These are phyloP conservation scores for Akebia trifoliata DNA, from an alignment of 164 flowering plant genomes.

Conservation along the genomic window DNA sequence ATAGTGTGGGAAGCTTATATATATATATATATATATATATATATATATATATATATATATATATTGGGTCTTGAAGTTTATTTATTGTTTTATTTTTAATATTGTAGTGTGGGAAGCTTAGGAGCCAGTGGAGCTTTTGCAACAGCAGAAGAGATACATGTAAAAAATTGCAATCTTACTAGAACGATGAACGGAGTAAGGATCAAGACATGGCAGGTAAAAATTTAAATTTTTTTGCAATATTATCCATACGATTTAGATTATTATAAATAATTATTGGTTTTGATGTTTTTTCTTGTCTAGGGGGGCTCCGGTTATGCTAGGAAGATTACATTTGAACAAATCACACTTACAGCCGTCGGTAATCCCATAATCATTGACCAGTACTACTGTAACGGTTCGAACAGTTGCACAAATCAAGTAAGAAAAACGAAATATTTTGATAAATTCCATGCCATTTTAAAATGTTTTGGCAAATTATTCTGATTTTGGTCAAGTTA, in stretches of 20 bases:
- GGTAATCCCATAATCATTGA: slow-evolving; percentile 41
- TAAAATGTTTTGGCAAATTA: background rate
- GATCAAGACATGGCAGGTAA: slow-evolving; percentile 46
- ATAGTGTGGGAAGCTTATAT: background rate
- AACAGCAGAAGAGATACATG: slow-evolving; percentile 35
- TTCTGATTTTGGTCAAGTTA: background rate
- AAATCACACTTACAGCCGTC: slow-evolving; percentile 7
- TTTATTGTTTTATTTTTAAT: background rate
- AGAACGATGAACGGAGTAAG: slow-evolving; percentile 44
- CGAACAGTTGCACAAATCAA: background rate
- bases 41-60: background rate
- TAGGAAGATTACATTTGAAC: slow-evolving; percentile 23
- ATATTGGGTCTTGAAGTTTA: background rate
- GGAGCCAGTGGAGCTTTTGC: slow-evolving; percentile 29
- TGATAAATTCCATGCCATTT: too few relatives aligned
- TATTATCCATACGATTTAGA: background rate
- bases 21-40: background rate
- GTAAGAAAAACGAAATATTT: background rate
- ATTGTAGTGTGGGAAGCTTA: slow-evolving; percentile 51
- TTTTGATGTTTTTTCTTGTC: background rate
- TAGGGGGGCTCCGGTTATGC: slow-evolving; percentile 40
- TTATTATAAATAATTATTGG: background rate
- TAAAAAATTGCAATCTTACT: slow-evolving; percentile 27
- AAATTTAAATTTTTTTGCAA: too few relatives aligned
- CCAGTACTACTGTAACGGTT: slow-evolving; percentile 26